Evolutionary conservation across 2,329 filamentous ascomycete species (phyloP).

Genomic region (Pseudocercospora fuligena): DNA sequence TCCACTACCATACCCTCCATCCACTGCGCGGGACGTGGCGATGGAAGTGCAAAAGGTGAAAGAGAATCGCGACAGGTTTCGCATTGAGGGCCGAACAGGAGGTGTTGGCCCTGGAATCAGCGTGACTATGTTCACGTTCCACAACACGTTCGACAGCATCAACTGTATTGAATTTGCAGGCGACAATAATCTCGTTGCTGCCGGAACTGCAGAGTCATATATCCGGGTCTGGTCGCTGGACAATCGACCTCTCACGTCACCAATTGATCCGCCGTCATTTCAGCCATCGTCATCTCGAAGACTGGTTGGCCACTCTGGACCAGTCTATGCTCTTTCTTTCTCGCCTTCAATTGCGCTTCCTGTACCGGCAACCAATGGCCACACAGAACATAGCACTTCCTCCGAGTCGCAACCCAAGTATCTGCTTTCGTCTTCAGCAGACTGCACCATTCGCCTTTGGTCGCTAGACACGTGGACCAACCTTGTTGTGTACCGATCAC

Average conservation of each 20-base stretch:
- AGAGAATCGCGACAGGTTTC: constrained; percentile 90
- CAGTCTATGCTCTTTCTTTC: constrained; percentile 88
- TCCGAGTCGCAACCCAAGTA: constrained; percentile 68
- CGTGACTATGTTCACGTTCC: constrained; percentile 97
- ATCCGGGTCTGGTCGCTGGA: constrained; percentile 93
- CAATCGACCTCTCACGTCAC: constrained; percentile 76
- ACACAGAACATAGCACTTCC: constrained; percentile 42
- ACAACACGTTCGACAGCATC: constrained; percentile 90
- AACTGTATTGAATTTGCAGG: constrained; percentile 96
- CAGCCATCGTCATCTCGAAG: constrained; percentile 69
- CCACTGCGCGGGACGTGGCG: constrained; percentile 84
- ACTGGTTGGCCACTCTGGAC: constrained; percentile 84
- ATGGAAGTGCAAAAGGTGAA: constrained; percentile 94
- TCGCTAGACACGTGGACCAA: constrained; percentile 91
- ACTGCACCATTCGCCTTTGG: constrained; percentile 90
- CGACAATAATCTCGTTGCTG: constrained; percentile 83
- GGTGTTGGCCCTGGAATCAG: constrained; percentile 83
- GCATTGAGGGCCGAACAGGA: constrained; percentile 81
- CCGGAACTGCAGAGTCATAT: constrained; percentile 90
- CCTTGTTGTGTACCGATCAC: constrained; percentile 90
- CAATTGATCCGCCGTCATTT: constrained; percentile 65
- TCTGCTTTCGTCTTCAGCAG: constrained; percentile 83
- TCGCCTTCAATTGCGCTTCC: constrained; percentile 67
- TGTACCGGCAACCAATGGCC: constrained; percentile 40
- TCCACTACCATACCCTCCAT: constrained; percentile 84